These are phyloP conservation scores for Helenozyma baotianmanensis DNA, from an alignment of 805 yeast species.

Conservation along the genomic window DNA sequence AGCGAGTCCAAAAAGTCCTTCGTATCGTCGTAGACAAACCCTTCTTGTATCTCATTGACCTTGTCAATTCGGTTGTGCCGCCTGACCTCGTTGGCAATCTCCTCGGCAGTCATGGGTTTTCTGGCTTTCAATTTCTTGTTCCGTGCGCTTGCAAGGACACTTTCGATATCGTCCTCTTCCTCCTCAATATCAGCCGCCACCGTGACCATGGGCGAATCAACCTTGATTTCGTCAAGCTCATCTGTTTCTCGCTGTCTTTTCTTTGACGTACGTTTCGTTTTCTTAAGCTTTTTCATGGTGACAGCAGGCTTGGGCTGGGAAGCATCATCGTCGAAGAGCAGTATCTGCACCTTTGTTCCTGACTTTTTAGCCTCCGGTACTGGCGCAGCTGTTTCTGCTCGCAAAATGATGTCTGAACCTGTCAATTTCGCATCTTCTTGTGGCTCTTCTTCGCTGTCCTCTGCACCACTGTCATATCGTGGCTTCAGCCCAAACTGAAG, in stretches of 20 bases:
- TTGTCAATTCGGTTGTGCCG: slow-evolving; percentile 16
- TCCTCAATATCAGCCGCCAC: slow-evolving; percentile 18
- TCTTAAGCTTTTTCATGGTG: slow-evolving; percentile 41
- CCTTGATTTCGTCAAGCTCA: slow-evolving; percentile 23
- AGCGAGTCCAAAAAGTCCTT: slow-evolving; percentile 33
- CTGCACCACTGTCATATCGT: neutral
- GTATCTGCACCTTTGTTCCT: slow-evolving; percentile 7
- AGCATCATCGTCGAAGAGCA: slow-evolving; percentile 9
- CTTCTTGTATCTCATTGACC: slow-evolving; percentile 12
- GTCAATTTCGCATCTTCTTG: slow-evolving; percentile 7
- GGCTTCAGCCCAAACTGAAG: slow-evolving; percentile 4
- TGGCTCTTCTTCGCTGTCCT: slow-evolving; percentile 3
- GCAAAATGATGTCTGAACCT: slow-evolving; percentile 2
- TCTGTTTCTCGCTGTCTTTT: slow-evolving; percentile 18
- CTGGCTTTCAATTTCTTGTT: slow-evolving; percentile 25
- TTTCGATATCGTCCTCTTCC: slow-evolving; percentile 32
- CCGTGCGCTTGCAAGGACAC: slow-evolving; percentile 25
- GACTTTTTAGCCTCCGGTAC: slow-evolving; percentile 2
- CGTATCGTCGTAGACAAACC: slow-evolving; percentile 31
- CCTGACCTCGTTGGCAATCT: slow-evolving; percentile 36
- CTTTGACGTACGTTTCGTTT: slow-evolving; percentile 21
- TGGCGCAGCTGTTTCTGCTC: neutral
- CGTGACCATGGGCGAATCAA: slow-evolving; percentile 23
- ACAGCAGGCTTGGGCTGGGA: slow-evolving; percentile 17
- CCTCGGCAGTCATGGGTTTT: slow-evolving; percentile 24